Evolutionary conservation across 2,329 filamentous ascomycete species (phyloP).

Genomic region (Pleomassaria siparia): DNA sequence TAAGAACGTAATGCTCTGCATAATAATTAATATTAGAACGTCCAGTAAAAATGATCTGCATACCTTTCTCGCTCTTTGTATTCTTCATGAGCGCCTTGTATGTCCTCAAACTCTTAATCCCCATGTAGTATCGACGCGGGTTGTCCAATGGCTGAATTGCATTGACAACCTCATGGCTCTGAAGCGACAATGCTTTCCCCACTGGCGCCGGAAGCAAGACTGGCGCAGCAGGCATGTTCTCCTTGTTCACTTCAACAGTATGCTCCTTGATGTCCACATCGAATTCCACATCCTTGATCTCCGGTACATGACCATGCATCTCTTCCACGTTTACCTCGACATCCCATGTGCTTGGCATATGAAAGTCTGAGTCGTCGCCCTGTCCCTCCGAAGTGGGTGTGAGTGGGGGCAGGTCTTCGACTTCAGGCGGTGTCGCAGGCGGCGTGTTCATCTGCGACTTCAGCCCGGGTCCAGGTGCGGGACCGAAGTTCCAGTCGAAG

Average conservation of each 20-base stretch:
- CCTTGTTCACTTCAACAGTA: conserved; percentile 24
- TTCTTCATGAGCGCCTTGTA: conserved; percentile 25
- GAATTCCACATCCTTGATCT: conserved; percentile 6
- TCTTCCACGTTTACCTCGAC: conserved; percentile 9
- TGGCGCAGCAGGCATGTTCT: conserved; percentile 21
- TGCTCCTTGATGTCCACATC: conserved; percentile 29
- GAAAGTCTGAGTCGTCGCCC: conserved; percentile 10
- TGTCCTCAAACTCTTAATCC: conserved; percentile 24
- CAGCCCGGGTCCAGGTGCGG: too few species aligned
- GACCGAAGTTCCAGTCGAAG: conserved; percentile 26
- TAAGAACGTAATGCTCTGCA: conserved; percentile 20
- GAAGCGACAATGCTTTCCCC: conserved; percentile 11
- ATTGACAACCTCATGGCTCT: conserved; percentile 19
- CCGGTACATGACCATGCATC: conserved; percentile 4
- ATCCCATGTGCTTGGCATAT: conserved; percentile 9
- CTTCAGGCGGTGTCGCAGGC: conserved; percentile 18
- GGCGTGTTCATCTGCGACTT: conserved; percentile 9
- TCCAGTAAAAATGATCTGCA: conserved; percentile 2
- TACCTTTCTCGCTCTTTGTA: conserved; percentile 18
- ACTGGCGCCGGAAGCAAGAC: conserved; percentile 26
- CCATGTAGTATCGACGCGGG: conserved; percentile 20
- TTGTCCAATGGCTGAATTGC: conserved; percentile 13
- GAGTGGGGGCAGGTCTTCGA: conserved; percentile 22
- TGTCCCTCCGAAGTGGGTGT: conserved; percentile 20
- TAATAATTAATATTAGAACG: conserved; percentile 1